These are phyloP conservation scores for Penicillium sp. DNA, from an alignment of 2,329 filamentous ascomycete species.

Conservation along the genomic window DNA sequence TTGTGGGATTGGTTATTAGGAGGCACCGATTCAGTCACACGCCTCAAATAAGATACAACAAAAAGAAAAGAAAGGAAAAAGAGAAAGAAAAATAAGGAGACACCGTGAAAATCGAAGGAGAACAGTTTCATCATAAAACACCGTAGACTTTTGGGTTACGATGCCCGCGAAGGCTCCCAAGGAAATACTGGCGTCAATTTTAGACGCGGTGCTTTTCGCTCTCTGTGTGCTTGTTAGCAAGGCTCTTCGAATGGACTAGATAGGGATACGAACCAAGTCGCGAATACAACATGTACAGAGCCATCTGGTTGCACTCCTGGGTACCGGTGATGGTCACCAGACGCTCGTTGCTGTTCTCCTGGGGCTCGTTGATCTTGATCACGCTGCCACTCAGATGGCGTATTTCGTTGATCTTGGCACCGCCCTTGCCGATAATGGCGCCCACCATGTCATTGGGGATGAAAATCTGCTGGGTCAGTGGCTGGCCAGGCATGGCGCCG, in stretches of 20 bases:
- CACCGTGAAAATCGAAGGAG: slow-evolving; percentile 14
- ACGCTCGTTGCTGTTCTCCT: slow-evolving; percentile 97
- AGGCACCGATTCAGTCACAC: slow-evolving; percentile 16
- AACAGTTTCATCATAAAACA: slow-evolving; percentile 23
- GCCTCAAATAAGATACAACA: slow-evolving; percentile 36
- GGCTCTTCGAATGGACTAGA: background rate
- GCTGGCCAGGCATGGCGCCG: slow-evolving; percentile 70
- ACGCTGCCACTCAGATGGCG: slow-evolving; percentile 94
- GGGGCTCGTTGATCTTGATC: slow-evolving; percentile 99
- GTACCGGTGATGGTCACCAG: slow-evolving; percentile 96
- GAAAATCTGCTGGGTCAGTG: slow-evolving; percentile 95
- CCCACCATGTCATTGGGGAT: slow-evolving; percentile 99
- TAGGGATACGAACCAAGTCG: slow-evolving; percentile 66
- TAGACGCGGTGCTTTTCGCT: slow-evolving; percentile 71
- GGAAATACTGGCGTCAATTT: slow-evolving; percentile 8
- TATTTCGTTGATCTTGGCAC: slow-evolving; percentile 99
- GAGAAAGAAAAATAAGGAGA: slow-evolving; percentile 7
- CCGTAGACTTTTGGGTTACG: slow-evolving; percentile 25
- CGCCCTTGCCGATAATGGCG: slow-evolving; percentile 97
- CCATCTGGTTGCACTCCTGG: slow-evolving; percentile 98
- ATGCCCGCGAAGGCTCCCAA: slow-evolving; percentile 7
- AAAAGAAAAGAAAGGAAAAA: slow-evolving; percentile 24
- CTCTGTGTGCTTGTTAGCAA: slow-evolving; percentile 47
- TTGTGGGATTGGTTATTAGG: slow-evolving; percentile 24
- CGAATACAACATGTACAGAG: slow-evolving; percentile 98